Conservation (phyloP, 2,329 filamentous ascomycete genomes). For the Pochonia chlamydosporia region DNA sequence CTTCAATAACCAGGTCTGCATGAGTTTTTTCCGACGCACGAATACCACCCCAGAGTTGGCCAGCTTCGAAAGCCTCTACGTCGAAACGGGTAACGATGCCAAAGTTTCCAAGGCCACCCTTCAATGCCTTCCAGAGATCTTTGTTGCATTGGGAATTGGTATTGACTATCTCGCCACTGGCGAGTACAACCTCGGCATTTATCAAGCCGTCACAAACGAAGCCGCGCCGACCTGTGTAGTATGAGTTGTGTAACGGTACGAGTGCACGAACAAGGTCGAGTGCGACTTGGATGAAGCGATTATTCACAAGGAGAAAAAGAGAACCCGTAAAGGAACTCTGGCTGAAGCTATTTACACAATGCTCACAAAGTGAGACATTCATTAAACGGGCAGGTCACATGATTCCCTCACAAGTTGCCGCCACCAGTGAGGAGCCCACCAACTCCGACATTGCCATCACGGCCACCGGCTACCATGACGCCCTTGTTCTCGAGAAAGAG, state of each 20-base stretch:
- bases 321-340: too few species aligned
- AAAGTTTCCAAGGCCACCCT: slow-evolving; percentile 41
- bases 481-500: not conserved
- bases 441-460: slow-evolving; percentile 3
- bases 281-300: too few species aligned
- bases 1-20: not conserved
- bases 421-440: slow-evolving; percentile 5
- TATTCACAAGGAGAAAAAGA: too few species aligned
- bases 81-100: slow-evolving; percentile 25
- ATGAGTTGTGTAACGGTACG: too few species aligned
- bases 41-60: not conserved
- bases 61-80: slow-evolving; percentile 3
- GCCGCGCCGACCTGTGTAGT: not conserved
- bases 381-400: too few species aligned
- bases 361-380: too few species aligned
- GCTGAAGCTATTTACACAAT: too few species aligned
- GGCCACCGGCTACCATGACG: slow-evolving; percentile 2
- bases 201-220: not conserved
- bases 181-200: not conserved
- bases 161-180: not conserved
- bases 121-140: slow-evolving; percentile 37
- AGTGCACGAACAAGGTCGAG: too few species aligned
- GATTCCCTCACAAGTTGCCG: slow-evolving; percentile 4
- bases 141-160: slow-evolving; percentile 15
- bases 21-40: not conserved